A percentile compares a stretch with the other conserved stretches of the same genome.
Evolutionary conservation across 1,139 yeast species (phyloP).

Genomic region (Pichia terricola): DNA sequence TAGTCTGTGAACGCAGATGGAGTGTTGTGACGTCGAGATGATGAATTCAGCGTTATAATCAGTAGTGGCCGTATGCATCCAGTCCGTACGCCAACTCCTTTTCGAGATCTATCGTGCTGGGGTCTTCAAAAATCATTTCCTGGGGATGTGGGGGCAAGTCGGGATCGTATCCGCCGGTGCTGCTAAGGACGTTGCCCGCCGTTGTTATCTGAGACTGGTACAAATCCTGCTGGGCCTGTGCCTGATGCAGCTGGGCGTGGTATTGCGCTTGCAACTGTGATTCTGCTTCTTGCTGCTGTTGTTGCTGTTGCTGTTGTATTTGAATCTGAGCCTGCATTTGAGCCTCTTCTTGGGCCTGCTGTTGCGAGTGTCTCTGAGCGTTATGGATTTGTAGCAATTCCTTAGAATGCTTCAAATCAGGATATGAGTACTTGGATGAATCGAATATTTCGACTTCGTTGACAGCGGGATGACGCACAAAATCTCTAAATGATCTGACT

Average conservation of each 20-base stretch:
- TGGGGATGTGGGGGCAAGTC: constrained; percentile 36
- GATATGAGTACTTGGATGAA: constrained; percentile 10
- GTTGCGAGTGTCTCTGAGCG: background rate
- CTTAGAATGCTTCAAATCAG: constrained; percentile 2
- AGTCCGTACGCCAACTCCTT: constrained; percentile 52
- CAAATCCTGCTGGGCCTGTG: too few relatives aligned
- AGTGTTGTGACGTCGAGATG: too few relatives aligned
- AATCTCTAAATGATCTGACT: constrained; percentile 68
- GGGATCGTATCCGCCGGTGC: constrained; percentile 22
- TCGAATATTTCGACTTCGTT: constrained; percentile 48
- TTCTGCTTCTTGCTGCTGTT: too few relatives aligned
- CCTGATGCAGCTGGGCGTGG: too few relatives aligned
- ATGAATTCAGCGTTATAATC: too few relatives aligned
- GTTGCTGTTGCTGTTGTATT: constrained; percentile 4
- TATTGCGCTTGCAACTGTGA: too few relatives aligned
- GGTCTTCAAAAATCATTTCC: constrained; percentile 25
- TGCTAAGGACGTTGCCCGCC: too few relatives aligned
- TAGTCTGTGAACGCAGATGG: too few relatives aligned
- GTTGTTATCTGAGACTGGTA: too few relatives aligned
- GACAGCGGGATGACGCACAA: constrained; percentile 61
- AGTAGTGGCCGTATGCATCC: constrained; percentile 22
- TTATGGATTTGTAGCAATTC: background rate
- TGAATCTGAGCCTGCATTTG: constrained; percentile 1
- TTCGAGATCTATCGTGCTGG: constrained; percentile 34
- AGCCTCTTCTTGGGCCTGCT: background rate